Evolutionary conservation across 2,329 filamentous ascomycete species (phyloP), one percentile per base, ranked within the genome.

Genomic region (Colletotrichum orchidophilum): DNA sequence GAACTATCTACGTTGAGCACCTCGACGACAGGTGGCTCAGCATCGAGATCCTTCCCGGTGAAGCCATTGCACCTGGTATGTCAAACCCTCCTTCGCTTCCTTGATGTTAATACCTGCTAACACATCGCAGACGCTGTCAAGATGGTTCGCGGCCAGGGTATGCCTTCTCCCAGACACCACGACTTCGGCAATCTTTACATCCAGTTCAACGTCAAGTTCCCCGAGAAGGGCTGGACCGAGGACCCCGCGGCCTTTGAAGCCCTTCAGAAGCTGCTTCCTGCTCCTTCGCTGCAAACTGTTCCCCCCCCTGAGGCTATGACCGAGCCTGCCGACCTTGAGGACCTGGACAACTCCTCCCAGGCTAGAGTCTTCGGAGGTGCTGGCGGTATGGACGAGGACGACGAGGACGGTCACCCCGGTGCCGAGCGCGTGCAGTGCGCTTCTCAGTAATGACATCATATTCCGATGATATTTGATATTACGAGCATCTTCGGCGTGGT

Each of bases 181-280:
- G 94, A 98, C 83, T 91, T 90, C 80, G 96, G 96, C 78, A 98
- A 99, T 85, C 87, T 99, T 77, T 99, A 96, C 87, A 95, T 99
- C 79, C 94, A 97, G 81, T 99, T 99, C 86, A 92, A 94, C 78
- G 95, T 99, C 84, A 97, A 97, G 85, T 98, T 99, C 89, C 96
- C 96, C 59, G 92, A 94, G 79, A 92, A 91, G 85, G 87, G 90
- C 79, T 93, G 90, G 88, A 89, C 89, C 46, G 80, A 89, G 46
- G 87, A 92, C 62, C 85, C 91, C 18, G 87, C 90, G 69, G 92
- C 94, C 73, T 93, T 97, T 76, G 90, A 94, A 68, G 87, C 92
- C 13, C 91, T 99, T 49, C 95, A 96, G 79, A 88, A 91, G 76
- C 91, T 97, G 66, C 90, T 99, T n/a, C 96, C 96, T 2, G 84